These are phyloP conservation scores for Sporothrix brasiliensis DNA, from an alignment of 2,329 filamentous ascomycete species.

Conservation along the genomic window DNA sequence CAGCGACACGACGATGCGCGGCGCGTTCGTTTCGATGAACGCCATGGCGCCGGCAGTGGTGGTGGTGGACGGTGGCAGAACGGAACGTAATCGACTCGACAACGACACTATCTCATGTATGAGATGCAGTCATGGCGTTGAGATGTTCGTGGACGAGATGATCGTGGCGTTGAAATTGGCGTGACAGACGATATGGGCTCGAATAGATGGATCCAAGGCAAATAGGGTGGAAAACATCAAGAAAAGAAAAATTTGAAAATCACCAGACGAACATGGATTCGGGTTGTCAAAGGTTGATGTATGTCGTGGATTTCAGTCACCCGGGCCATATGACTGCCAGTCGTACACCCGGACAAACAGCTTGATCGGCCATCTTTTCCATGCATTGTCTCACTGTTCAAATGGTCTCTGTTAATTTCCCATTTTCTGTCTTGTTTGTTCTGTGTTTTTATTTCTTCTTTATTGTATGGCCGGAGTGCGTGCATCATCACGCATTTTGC, in stretches of 20 bases:
- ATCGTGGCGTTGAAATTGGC: not conserved
- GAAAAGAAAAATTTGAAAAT: conserved; percentile 11
- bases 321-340: not conserved
- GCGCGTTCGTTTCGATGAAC: conserved; percentile 31
- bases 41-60: conserved; percentile 10
- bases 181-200: not conserved
- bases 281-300: conserved; percentile 24
- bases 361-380: conserved; percentile 18
- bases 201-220: not conserved
- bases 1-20: conserved; percentile 36
- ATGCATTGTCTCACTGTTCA: not conserved
- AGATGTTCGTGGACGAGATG: not conserved
- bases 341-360: not conserved
- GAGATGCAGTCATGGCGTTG: not conserved
- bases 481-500: not conserved
- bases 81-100: not conserved
- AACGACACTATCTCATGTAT: not conserved
- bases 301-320: not conserved
- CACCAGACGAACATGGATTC: not conserved
- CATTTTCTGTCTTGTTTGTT: too few relatives aligned
- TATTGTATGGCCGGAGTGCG: too few relatives aligned
- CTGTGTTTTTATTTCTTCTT: too few relatives aligned
- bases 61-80: not conserved
- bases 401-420: not conserved
- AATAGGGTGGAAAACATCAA: not conserved